phyloP scores from a whole-genome alignment of 2,329 filamentous ascomycete species.

The Lecanicillium sp. region DNA sequence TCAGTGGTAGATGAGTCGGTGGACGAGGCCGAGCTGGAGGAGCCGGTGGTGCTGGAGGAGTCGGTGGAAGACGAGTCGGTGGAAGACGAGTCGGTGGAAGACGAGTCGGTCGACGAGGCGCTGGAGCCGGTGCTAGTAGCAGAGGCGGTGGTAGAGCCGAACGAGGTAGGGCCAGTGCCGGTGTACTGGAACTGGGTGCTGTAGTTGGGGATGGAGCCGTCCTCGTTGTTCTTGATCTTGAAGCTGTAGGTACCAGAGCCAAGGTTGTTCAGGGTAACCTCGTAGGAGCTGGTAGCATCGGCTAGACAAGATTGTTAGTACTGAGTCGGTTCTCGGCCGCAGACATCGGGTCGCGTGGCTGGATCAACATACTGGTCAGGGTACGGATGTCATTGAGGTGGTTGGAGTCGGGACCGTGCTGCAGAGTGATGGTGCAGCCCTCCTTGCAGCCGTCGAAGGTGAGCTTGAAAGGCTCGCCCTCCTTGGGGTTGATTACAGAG shows the following conservation, averaged over 20 bases:
- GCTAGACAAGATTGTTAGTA: slow-evolving; percentile 13
- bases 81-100: background rate
- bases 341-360: background rate
- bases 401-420: slow-evolving; percentile 23
- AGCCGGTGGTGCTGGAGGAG: slow-evolving; percentile 20
- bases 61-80: slow-evolving; percentile 22
- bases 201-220: slow-evolving; percentile 26
- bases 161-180: slow-evolving; percentile 18
- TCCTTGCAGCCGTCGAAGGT: slow-evolving; percentile 25
- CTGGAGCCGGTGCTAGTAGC: slow-evolving; percentile 3
- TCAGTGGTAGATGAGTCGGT: background rate
- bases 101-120: slow-evolving; percentile 6
- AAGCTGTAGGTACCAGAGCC: slow-evolving; percentile 30
- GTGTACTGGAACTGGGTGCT: slow-evolving; percentile 26
- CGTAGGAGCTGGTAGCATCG: slow-evolving; percentile 21
- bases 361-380: slow-evolving; percentile 25
- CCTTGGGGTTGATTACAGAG: slow-evolving; percentile 22
- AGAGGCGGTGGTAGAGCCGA: slow-evolving; percentile 3
- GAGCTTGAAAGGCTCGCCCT: slow-evolving; percentile 29
- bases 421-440: slow-evolving; percentile 31
- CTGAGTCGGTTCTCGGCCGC: no score
- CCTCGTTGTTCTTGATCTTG: slow-evolving; percentile 26
- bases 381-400: slow-evolving; percentile 26
- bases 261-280: slow-evolving; percentile 23
- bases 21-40: slow-evolving; percentile 17